Conservation (phyloP, 163 green algal species). For the Chlamydomonas reinhardtii region DNA sequence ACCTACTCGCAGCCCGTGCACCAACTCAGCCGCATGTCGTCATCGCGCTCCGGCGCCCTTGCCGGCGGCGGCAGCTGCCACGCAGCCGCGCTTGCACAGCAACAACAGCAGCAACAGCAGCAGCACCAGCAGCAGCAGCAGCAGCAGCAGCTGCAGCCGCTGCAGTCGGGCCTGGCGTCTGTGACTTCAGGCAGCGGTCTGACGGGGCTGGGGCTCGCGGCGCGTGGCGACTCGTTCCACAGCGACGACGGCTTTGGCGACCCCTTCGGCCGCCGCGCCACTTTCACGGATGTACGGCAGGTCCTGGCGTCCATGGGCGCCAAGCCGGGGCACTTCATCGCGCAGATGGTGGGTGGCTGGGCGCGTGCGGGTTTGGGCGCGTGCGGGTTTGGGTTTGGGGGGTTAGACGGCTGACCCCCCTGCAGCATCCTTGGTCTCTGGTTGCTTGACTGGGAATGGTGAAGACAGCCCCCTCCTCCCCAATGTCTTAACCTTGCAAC, state of each 20-base stretch:
- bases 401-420: too few relatives aligned
- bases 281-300: not conserved
- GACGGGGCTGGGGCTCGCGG: too few relatives aligned
- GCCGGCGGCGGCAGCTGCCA: not conserved
- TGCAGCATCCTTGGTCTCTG: too few relatives aligned
- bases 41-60: not conserved
- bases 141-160: not conserved
- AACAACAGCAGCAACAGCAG: not conserved
- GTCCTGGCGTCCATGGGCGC: slow-evolving; percentile 4
- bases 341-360: not conserved
- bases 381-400: too few relatives aligned
- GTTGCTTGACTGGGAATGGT: too few relatives aligned
- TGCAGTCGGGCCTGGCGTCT: not conserved
- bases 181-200: not conserved
- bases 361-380: too few relatives aligned
- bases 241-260: slow-evolving; percentile 19
- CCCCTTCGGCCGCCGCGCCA: not conserved
- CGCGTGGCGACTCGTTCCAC: slow-evolving; percentile 7
- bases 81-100: not conserved
- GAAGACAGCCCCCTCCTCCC: too few relatives aligned
- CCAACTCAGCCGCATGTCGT: too few relatives aligned
- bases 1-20: too few relatives aligned
- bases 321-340: not conserved
- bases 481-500: too few relatives aligned
- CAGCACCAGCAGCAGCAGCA: not conserved